Percentiles rank a stretch among this genome's conserved stretches.
phyloP scores from a whole-genome alignment of 1,284 basidiomycete species.

The Macrocystidia cucumis region DNA sequence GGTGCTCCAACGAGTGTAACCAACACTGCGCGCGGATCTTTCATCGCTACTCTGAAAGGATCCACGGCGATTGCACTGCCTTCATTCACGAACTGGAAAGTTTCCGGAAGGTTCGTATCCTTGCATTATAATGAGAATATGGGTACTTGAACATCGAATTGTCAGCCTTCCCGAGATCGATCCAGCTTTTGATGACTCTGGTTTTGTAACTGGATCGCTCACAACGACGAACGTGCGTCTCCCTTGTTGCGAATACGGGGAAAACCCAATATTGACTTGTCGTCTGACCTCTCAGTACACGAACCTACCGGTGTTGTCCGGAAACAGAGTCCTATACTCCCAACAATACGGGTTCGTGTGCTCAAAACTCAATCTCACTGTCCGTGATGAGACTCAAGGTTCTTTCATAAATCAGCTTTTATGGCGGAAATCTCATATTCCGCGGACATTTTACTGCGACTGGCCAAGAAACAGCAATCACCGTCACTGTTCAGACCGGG shows the following conservation, averaged over 20 bases:
- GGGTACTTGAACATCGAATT: background rate
- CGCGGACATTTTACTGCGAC: constrained; percentile 39
- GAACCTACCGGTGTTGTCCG: constrained; percentile 34
- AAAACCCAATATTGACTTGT: constrained; percentile 1
- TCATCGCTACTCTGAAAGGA: constrained; percentile 17
- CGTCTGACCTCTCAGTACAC: constrained; percentile 27
- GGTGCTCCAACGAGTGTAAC: constrained; percentile 17
- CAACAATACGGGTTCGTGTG: constrained; percentile 39
- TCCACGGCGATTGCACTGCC: constrained; percentile 19
- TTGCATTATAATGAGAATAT: background rate
- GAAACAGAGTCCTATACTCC: constrained; percentile 35
- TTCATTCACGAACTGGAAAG: constrained; percentile 34
- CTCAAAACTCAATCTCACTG: background rate
- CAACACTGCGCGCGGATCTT: constrained; percentile 22
- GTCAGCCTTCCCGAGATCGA: constrained; percentile 38
- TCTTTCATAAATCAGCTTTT: constrained; percentile 23
- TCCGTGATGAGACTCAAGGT: constrained; percentile 2
- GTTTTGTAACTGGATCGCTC: constrained; percentile 30
- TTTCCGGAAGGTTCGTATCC: constrained; percentile 28
- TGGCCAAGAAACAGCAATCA: constrained; percentile 33
- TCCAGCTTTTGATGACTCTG: constrained; percentile 35
- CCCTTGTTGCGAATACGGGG: too few relatives aligned
- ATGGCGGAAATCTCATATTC: constrained; percentile 41
- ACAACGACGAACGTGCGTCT: constrained; percentile 33
- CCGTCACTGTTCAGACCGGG: constrained; percentile 38